Base-by-base conservation (phyloP, 169 alveolate species). In the Plasmodium adleri region DNA sequence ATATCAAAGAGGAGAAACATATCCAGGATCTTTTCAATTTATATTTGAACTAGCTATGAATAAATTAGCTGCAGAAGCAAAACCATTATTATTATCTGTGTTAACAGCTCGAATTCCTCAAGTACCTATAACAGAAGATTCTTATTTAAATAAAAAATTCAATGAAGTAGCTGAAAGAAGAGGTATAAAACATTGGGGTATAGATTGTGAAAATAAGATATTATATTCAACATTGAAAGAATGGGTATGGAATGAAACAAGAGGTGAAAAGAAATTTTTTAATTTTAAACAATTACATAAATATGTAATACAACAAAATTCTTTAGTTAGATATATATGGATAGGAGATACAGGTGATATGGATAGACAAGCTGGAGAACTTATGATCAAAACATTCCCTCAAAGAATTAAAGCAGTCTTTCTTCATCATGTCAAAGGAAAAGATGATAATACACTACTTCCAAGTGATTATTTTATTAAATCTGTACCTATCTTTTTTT, bases 281-380 rank as follows among this genome's bases (percentile, higher is more conserved):
- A 95, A 95, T 83, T 95, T 95, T 70, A 89, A 93, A n/a, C 95
- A 93, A 26, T 87, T 95, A 6, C 95, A 91, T 62, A 88, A 93
- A 52, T 92, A 88, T 47, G 95, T 95, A 7, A 58, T 93, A 10
- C 92, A 88, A 47, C 94, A 94, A 22, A 92, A 91, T 88, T 52
- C 92, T 0, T 71, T 88, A 24, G 96, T 94, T 5, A 63, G 97
- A 59, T 95, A 87, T 78, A 93, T 95, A 43, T 95, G 97, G 97
- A 94, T 95, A 7, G 97, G 97, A 1, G 97, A 95, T 83, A 95
- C 97, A 3, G 97, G 97, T 0, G 97, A 95, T 80, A 94, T 88
- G 95, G 97, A 95, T 28, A 89, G 90, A 2, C 95, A 95, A 80
- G 97, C 96, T 0, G 97, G 97, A 1, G 97, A 95, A 67, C 72